These are phyloP conservation scores for Nectriaceae sp. DNA, from an alignment of 2,329 filamentous ascomycete genomes.

Conservation along the genomic window DNA sequence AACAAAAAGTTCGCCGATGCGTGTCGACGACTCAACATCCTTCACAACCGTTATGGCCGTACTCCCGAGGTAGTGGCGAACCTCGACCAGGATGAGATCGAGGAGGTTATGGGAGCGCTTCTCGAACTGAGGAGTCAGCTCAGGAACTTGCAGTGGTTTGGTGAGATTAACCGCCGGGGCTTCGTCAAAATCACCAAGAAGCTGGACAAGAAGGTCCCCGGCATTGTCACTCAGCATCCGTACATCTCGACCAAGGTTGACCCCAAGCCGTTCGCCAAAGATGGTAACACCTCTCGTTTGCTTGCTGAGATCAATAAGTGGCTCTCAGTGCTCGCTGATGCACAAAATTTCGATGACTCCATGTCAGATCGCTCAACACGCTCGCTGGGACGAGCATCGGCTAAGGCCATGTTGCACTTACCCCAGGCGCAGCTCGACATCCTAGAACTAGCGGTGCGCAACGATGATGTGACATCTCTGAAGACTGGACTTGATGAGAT, in stretches of 20 bases:
- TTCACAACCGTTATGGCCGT: slow-evolving; percentile 85
- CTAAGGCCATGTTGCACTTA: slow-evolving; percentile 73
- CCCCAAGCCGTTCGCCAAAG: slow-evolving; percentile 83
- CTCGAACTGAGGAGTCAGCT: slow-evolving; percentile 86
- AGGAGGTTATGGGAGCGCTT: slow-evolving; percentile 87
- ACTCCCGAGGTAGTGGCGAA: slow-evolving; percentile 68
- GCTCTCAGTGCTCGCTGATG: slow-evolving; percentile 80
- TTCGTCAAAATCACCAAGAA: slow-evolving; percentile 99
- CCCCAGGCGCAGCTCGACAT: slow-evolving; percentile 68
- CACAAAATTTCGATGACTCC: slow-evolving; percentile 74
- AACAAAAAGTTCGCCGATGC: slow-evolving; percentile 92
- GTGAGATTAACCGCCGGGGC: slow-evolving; percentile 90
- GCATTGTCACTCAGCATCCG: slow-evolving; percentile 74
- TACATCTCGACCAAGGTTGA: slow-evolving; percentile 93
- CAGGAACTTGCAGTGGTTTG: slow-evolving; percentile 95
- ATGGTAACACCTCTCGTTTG: slow-evolving; percentile 49
- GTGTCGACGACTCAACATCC: slow-evolving; percentile 77
- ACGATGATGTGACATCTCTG: slow-evolving; percentile 63
- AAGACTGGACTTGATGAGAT: slow-evolving; percentile 59
- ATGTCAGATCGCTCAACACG: slow-evolving; percentile 73
- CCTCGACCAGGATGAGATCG: slow-evolving; percentile 84
- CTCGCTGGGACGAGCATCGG: slow-evolving; percentile 76
- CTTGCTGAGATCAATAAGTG: slow-evolving; percentile 80
- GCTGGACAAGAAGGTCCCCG: slow-evolving; percentile 88
- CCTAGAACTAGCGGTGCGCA: slow-evolving; percentile 71